A percentile compares a stretch with the other conserved stretches of the same genome.
Evolutionary conservation across 257 asterid species (phyloP).

Genomic region (Solanum pennellii): DNA sequence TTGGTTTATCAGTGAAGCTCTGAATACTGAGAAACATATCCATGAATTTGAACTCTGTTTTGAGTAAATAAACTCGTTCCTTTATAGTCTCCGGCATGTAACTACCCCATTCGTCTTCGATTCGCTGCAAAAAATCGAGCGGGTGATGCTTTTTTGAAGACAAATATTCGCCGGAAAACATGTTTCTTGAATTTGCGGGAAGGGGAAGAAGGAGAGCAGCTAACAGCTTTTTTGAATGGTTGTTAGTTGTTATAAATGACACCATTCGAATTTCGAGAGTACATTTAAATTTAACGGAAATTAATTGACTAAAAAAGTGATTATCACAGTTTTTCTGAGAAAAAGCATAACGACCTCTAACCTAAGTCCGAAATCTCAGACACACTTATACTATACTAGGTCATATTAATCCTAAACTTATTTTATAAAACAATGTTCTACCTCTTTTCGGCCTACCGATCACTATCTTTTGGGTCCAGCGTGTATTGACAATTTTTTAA

Average conservation of each 20-base stretch:
- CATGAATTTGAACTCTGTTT: neutral
- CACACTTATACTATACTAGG: too few species aligned
- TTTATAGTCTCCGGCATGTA: neutral
- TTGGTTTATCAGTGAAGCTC: neutral
- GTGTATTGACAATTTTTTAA: too few species aligned
- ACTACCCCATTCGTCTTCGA: neutral
- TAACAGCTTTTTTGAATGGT: neutral
- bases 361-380: too few species aligned
- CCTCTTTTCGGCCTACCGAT: too few species aligned
- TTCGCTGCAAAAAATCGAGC: neutral
- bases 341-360: too few species aligned
- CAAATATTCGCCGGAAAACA: neutral
- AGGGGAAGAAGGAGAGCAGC: neutral
- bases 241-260: too few species aligned
- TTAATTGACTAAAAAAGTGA: too few species aligned
- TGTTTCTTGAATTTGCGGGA: neutral
- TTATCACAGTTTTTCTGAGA: too few species aligned
- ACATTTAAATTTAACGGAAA: too few species aligned
- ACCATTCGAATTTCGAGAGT: neutral
- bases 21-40: neutral
- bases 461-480: too few species aligned
- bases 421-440: too few species aligned
- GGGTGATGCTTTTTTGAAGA: neutral
- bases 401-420: too few species aligned
- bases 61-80: neutral